These are phyloP conservation scores for Manihot esculenta DNA, from an alignment of 441 rosid genomes.

Conservation along the genomic window DNA sequence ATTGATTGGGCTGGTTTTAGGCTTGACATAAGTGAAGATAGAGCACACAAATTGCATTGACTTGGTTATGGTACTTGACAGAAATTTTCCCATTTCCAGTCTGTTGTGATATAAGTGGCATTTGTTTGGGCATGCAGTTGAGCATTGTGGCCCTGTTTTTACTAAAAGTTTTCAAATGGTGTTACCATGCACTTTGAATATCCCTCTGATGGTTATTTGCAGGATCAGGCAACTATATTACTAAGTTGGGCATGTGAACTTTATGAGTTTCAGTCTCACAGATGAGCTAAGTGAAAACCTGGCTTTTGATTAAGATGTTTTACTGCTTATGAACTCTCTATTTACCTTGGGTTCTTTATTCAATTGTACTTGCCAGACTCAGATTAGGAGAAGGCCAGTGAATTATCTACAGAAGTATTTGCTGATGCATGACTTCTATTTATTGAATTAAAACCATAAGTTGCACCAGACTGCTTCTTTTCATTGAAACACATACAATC, in stretches of 20 bases:
- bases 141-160: not conserved
- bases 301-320: not conserved
- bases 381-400: not conserved
- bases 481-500: not conserved
- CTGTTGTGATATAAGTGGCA: not conserved
- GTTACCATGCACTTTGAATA: not conserved
- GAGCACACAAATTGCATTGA: not conserved
- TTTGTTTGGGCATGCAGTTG: conserved; percentile 3
- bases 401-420: not conserved
- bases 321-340: not conserved
- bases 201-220: not conserved
- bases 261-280: not conserved
- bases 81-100: conserved; percentile 6
- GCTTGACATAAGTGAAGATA: conserved; percentile 3
- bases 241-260: conserved; percentile 1
- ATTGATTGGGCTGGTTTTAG: not conserved
- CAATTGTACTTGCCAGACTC: not conserved
- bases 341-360: not conserved
- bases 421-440: not conserved
- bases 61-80: not conserved
- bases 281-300: not conserved
- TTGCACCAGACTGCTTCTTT: not conserved
- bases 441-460: not conserved
- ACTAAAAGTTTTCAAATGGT: not conserved
- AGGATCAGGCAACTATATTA: not conserved